Evolutionary conservation across 768 basidiomycete species (phyloP), one percentile per base, ranked within the genome.

Genomic region (Kondoa malvinella): DNA sequence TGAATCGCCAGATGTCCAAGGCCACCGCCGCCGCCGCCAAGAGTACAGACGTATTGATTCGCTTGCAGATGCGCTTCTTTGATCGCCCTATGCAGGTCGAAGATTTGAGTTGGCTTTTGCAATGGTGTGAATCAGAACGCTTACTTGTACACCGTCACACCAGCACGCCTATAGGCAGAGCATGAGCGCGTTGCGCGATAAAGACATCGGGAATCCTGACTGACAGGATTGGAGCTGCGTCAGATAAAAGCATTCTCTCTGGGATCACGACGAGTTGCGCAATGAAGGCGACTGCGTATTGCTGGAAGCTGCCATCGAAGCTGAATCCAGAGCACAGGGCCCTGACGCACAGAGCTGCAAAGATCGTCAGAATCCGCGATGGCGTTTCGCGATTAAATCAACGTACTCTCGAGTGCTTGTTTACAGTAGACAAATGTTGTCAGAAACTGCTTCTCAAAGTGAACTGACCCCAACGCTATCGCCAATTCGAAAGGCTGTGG

Each of bases 111-210:
- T n/a, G n/a, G n/a, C n/a, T n/a, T n/a, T n/a, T n/a, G n/a, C n/a
- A n/a, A n/a, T n/a, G n/a, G n/a, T n/a, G n/a, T n/a, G n/a, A n/a
- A n/a, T n/a, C n/a, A n/a, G n/a, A n/a, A n/a, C n/a, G n/a, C n/a
- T n/a, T n/a, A n/a, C n/a, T 87, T 86, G 74, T 89, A 92, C 1
- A 88, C 87, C 1, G 90, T 92, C 27, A 92, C 67, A 70, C 63
- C 71, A 73, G 74, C 70, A 72, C 88, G n/a, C n/a, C n/a, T n/a
- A n/a, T n/a, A n/a, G n/a, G n/a, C n/a, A n/a, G n/a, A n/a, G n/a
- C n/a, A n/a, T n/a, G n/a, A n/a, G n/a, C n/a, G n/a, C n/a, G n/a
- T n/a, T n/a, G n/a, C n/a, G n/a, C n/a, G n/a, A n/a, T n/a, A n/a
- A n/a, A n/a, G n/a, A n/a, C n/a, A n/a, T n/a, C n/a, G n/a, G n/a